phyloP scores from a whole-genome alignment of 345 rosid species.

The Gossypioides kirkii region DNA sequence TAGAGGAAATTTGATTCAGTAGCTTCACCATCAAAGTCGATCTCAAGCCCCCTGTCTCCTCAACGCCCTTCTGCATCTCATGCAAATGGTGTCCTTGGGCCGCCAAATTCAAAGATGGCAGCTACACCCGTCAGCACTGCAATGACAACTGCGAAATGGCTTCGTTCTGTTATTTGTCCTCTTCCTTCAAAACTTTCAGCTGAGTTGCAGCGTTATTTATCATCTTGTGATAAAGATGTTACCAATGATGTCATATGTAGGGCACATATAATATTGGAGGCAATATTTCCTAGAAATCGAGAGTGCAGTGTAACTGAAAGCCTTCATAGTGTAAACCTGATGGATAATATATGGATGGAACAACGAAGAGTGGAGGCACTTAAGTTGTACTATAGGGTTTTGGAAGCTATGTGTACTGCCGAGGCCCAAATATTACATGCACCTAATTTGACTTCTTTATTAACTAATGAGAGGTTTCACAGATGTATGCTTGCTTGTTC shows the following conservation, averaged over 20 bases:
- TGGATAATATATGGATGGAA: slow-evolving; percentile 96
- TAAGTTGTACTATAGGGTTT: slow-evolving; percentile 83
- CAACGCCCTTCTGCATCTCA: slow-evolving; percentile 62
- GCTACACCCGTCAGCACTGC: slow-evolving; percentile 90
- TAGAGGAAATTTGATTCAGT: slow-evolving; percentile 70
- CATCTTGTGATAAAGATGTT: slow-evolving; percentile 79
- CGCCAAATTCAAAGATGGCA: slow-evolving; percentile 42
- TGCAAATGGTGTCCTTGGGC: slow-evolving; percentile 46
- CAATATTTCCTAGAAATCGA: slow-evolving; percentile 78
- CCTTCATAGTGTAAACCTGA: slow-evolving; percentile 63
- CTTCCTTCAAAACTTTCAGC: slow-evolving; percentile 71
- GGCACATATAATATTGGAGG: slow-evolving; percentile 82
- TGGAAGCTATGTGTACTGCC: slow-evolving; percentile 94
- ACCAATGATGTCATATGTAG: slow-evolving; percentile 69
- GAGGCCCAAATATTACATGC: slow-evolving; percentile 82
- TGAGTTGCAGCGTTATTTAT: slow-evolving; percentile 60
- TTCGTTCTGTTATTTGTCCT: slow-evolving; percentile 69
- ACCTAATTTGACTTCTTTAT: slow-evolving; percentile 74
- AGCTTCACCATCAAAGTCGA: slow-evolving; percentile 74
- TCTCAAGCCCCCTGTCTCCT: slow-evolving; percentile 82
- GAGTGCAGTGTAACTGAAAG: slow-evolving; percentile 58
- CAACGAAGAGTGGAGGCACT: slow-evolving; percentile 80
- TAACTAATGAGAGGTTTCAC: slow-evolving; percentile 93
- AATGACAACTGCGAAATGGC: slow-evolving; percentile 99
- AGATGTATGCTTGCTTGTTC: slow-evolving; percentile 98